Evolutionary conservation across 345 rosid genomes (phyloP), one percentile per base, ranked within the genome.

Genomic region (Viola odorata): DNA sequence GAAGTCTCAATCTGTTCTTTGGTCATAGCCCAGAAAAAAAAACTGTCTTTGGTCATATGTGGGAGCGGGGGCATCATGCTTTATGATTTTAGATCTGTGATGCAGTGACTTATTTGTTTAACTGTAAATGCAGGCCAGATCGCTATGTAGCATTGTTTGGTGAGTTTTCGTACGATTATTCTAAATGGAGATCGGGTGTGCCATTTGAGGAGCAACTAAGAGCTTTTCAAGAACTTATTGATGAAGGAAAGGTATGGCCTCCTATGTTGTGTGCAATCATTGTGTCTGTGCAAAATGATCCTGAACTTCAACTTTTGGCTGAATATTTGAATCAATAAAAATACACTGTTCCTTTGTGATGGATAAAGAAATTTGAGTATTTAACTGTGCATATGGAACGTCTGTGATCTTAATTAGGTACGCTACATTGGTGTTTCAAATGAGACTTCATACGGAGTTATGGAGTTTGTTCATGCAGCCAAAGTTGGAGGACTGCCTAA

Each of bases 141-240:
- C 91, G 96, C 53, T 89, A 91, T 77, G 98, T 82, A n/a, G 75
- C 95, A 39, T 62, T 91, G 62, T 91, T 89, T 64, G 98, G 98
- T 59, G 95, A 81, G 45, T 78, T 13, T 60, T 67, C 8, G 6
- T 91, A 82, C 63, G 85, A 91, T 65, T 63, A 74, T 53, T 75
- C 82, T 52, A 89, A 87, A 80, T 89, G 96, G 98, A 85, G 98
- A 75, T 39, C 77, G 16, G 81, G 98, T 66, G 78, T 79, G 61
- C 91, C 98, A 49, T 80, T 91, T 62, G 78, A 64, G 13, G 89
- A 91, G 65, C 98, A 91, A 81, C 87, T 91, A 54, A 69, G 81
- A 68, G 88, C 96, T 58, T 79, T 91, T 11, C 76, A 89, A 68
- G 88, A 89, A 71, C 82, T 91, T 63, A 80, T 91, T 57, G 79